Conservation (phyloP, 192 early-diverging fungal species). For the Backusella macrospora region DNA sequence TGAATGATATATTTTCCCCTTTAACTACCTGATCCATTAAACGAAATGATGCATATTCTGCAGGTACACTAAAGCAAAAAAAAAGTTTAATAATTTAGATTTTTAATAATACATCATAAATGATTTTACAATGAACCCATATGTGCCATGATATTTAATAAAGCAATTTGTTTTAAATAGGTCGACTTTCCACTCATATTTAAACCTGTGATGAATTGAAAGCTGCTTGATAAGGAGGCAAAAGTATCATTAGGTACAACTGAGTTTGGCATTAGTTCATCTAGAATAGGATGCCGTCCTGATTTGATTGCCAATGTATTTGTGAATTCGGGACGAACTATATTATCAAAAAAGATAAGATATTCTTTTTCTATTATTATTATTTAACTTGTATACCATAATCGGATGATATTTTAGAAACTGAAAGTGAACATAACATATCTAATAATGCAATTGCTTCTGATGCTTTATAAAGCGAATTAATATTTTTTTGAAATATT, state of each 20-base stretch:
- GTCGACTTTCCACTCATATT: constrained; percentile 95
- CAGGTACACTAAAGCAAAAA: constrained; percentile 64
- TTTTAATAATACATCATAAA: not conserved
- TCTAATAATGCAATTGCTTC: constrained; percentile 82
- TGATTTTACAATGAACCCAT: constrained; percentile 71
- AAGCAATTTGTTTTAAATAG: constrained; percentile 79
- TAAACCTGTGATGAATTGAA: constrained; percentile 86
- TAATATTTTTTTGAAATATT: constrained; percentile 61
- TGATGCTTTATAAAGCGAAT: constrained; percentile 69
- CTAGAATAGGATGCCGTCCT: constrained; percentile 78
- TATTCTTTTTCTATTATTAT: constrained; percentile 10
- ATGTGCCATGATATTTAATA: constrained; percentile 83
- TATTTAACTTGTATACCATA: constrained; percentile 15
- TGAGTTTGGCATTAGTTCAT: constrained; percentile 42
- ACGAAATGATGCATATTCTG: constrained; percentile 75
- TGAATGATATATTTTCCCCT: constrained; percentile 20
- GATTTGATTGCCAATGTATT: constrained; percentile 75
- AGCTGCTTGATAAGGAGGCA: constrained; percentile 48
- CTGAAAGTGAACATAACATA: constrained; percentile 75
- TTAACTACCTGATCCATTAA: constrained; percentile 53
- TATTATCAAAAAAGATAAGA: not conserved
- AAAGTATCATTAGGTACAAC: constrained; percentile 79
- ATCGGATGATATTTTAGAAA: constrained; percentile 53
- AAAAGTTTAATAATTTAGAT: not conserved
- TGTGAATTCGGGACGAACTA: constrained; percentile 77